Evolutionary conservation across 2,329 filamentous ascomycete species (phyloP), one percentile per base, ranked within the genome.

Genomic region (Colletotrichum gloeosporioides): DNA sequence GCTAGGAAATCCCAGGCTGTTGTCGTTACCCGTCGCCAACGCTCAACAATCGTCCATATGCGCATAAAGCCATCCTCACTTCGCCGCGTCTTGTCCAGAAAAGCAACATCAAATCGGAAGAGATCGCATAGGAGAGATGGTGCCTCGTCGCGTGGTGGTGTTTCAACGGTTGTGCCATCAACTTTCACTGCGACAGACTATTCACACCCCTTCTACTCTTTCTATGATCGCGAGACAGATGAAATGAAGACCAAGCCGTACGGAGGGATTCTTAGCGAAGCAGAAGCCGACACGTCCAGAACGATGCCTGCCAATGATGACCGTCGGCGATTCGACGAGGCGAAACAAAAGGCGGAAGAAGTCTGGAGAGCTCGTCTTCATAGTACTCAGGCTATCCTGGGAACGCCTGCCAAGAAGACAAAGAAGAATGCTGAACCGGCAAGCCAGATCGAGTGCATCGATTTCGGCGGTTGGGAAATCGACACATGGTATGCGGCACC

Each of bases 401-500:
- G 92, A 61, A 88, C 90, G 18, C 91, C 92, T 16, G 86, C 89
- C 27, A 93, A 92, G 80, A 93, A 92, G 81, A 87, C 92, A 22
- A 92, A 93, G 79, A 98, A 98, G 82, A 88, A 93, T 5, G 92
- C 93, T n/a, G 95, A 95, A 0, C 95, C 95, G 32, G 95, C 95
- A 6, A 99, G 96, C 84, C 97, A 98, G 86, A 99, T 99, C 83
- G 98, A 99, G 84, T 98, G 96, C 86, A 98, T 99, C 86, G 97
- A 98, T 81, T 99, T 99, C 86, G 97, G 97, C 62, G 95, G 96
- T 68, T 98, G 94, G 90, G 97, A 99, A 84, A 99, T 99, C 80
- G 97, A 99, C 83, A 99, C 97, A 4, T 99, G 97, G 96, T 98
- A 99, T 86, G 96, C 97, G 34, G 97, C 97, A 53, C 98, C 97